Evolutionary conservation across 345 rosid genomes (phyloP).

Genomic region (Gossypium stocksii): DNA sequence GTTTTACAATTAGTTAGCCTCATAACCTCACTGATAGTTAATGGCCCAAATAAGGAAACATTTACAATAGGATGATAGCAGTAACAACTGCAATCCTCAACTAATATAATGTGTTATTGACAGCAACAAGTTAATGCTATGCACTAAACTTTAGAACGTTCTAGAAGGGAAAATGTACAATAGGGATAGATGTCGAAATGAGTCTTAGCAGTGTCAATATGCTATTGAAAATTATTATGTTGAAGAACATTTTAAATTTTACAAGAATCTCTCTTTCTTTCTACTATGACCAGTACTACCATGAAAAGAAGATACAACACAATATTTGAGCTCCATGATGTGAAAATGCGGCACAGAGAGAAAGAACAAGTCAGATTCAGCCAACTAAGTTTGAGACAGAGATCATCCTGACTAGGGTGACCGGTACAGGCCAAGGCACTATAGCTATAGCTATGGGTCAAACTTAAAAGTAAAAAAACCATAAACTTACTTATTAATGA

Average conservation of each 20-base stretch:
- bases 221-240: neutral
- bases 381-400: neutral
- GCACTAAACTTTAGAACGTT: neutral
- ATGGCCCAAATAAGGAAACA: too few species aligned
- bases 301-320: neutral
- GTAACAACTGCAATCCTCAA: neutral
- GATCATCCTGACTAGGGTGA: neutral
- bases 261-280: neutral
- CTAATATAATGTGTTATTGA: neutral
- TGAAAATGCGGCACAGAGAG: neutral
- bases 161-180: neutral
- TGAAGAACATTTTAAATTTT: neutral
- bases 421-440: neutral
- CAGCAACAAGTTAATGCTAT: neutral
- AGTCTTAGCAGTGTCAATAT: neutral
- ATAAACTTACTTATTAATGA: neutral
- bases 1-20: neutral
- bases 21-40: neutral
- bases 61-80: neutral
- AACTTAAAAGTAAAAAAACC: neutral
- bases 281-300: neutral
- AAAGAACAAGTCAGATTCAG: constrained; percentile 1
- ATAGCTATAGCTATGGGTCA: neutral
- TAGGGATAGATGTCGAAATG: neutral
- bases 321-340: neutral